Conservation (phyloP, 768 basidiomycete genomes). For the Amanita jacksonii region DNA sequence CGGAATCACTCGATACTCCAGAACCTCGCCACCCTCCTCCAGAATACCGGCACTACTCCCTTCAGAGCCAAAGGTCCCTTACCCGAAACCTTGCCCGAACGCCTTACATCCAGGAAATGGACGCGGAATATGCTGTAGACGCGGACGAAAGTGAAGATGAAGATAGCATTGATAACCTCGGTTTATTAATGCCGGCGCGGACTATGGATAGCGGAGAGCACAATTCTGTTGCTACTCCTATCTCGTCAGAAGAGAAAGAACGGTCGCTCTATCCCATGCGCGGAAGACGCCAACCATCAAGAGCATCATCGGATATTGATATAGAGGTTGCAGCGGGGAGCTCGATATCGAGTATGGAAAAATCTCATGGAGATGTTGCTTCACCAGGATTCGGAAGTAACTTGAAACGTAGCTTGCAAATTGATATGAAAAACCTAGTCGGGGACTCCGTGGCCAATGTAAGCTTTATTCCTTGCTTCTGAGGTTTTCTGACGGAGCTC, state of each 20-base stretch:
- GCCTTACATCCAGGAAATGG: neutral
- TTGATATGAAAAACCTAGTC: slow-evolving; percentile 71
- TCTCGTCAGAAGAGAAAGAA: too few species aligned
- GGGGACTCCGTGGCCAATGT: slow-evolving; percentile 83
- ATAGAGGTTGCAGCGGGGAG: neutral
- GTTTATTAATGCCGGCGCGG: neutral
- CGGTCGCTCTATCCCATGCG: neutral
- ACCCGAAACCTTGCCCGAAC: slow-evolving; percentile 4
- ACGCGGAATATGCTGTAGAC: neutral
- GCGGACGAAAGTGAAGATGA: neutral
- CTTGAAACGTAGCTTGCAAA: slow-evolving; percentile 53
- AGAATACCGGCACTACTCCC: slow-evolving; percentile 14
- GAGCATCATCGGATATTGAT: slow-evolving; percentile 1
- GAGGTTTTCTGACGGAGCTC: slow-evolving; percentile 4
- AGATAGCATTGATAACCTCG: neutral
- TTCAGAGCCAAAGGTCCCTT: slow-evolving; percentile 6
- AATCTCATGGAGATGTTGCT: slow-evolving; percentile 14
- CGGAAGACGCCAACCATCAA: neutral
- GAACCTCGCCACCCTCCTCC: slow-evolving; percentile 12
- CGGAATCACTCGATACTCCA: slow-evolving; percentile 13
- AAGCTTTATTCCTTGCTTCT: slow-evolving; percentile 20
- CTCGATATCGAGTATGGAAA: slow-evolving; percentile 1
- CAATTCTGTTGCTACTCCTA: neutral
- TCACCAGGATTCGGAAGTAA: slow-evolving; percentile 47
- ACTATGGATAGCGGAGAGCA: neutral